Evolutionary conservation across 1,284 basidiomycete genomes (phyloP), one percentile per base, ranked within the genome.

Genomic region (Erythrobasidium hasegawianum): DNA sequence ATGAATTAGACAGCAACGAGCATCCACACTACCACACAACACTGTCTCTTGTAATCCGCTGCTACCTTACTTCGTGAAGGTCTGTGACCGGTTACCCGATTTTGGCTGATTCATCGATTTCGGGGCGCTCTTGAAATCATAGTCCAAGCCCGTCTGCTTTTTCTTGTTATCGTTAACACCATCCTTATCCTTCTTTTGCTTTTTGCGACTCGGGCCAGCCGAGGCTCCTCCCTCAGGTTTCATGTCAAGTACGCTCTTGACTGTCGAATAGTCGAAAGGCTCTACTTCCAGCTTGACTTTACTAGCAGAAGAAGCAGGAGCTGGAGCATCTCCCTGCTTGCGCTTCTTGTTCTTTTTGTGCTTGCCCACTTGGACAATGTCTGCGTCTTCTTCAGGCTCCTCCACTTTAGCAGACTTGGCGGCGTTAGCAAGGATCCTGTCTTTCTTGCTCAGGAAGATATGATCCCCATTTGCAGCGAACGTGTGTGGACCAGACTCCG

Each of bases 171-270:
- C 65, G 52, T 67, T 60, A 45, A 68, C 67, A 71, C 71, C 66
- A 18, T 71, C 69, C 68, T 71, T 72, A 0, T 59, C 57, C 64
- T 74, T 72, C 71, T 74, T 75, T 2, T 67, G 58, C 71, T 76
- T 77, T 72, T 77, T 76, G 69, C 58, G 38, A 43, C 24, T 57
- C 11, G 33, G 33, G 29, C 54, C 47, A 38, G 59, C 14, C 41
- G 29, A 8, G 55, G 56, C 10, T 69, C 65, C 18, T 62, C 64
- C 41, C 67, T 68, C 27, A 76, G 75, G 43, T 24, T 47, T 47
- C 38, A 77, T 74, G 73, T 95, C 92, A 69, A 95, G 79, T 62
- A 93, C 83, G 75, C 90, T 91, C 10, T 87, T 84, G 45, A 83
- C 84, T 3, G 81, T 78, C 1, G 82, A 78, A 75, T 92, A 94